Evolutionary conservation across 441 rosid species (phyloP), one percentile per base, ranked within the genome.

Genomic region (Populus hybrid): DNA sequence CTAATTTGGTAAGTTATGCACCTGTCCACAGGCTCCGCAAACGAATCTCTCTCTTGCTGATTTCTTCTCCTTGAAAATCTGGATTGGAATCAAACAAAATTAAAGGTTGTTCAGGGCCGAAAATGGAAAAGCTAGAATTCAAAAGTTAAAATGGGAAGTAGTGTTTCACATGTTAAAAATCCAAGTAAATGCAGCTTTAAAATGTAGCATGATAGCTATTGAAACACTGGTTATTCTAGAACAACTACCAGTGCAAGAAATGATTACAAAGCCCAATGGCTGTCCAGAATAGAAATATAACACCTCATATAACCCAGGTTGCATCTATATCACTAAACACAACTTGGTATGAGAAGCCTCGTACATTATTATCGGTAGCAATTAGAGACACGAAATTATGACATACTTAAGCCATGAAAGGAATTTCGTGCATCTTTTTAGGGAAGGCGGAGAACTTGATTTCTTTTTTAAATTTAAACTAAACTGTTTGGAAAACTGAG

Each of bases 1-100:
- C 69, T 65, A 75, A 77, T 74, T 77, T 68, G 42, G 73, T 73
- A 74, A 80, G 64, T 76, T 69, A 69, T 82, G 53, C 81, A 97
- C 99, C 99, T 93, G 98, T 84, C 97, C 95, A 83, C 99, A 93
- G 74, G 99, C 99, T 77, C 98, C 98, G 61, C 99, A 93, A 76
- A 92, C 95, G 79, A 94, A 97, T 67, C 86, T 94, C 86, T 93
- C 98, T 83, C 99, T 89, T 18, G 99, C 90, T 31, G 99, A 89
- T 85, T 97, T 97, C 87, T 94, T 97, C 90, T 89, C 98, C 89
- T 92, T 91, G 80, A 89, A 93, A 69, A 82, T 75, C 97, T 97
- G 89, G 65, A 77, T 70, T 61, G 66, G 70, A 28, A 73, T 33
- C 64, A 50, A 31, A 81, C 75, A 50, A 76, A 8, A 80, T 78